These are phyloP conservation scores for Apophysomyces sp. DNA, from an alignment of 371 early-diverging fungal genomes.

Conservation along the genomic window DNA sequence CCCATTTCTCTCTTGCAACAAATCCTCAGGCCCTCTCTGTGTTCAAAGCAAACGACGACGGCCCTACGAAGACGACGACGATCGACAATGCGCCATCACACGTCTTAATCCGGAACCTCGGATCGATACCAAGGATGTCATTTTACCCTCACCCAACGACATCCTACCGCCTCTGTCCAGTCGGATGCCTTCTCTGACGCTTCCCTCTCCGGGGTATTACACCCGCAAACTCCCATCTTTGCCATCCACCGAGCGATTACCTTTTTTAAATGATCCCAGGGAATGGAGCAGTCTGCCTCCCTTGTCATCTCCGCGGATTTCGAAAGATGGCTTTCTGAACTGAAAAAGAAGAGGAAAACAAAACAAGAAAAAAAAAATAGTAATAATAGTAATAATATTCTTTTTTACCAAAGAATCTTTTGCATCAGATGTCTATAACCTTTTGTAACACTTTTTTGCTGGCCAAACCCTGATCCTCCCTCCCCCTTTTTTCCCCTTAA, in stretches of 20 bases:
- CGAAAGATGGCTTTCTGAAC: not conserved
- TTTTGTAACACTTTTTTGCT: conserved; percentile 4
- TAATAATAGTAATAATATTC: not conserved
- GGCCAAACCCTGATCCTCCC: too few species aligned
- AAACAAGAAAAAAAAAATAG: not conserved
- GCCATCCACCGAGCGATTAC: not conserved
- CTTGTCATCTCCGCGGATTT: not conserved
- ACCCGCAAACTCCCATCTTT: not conserved
- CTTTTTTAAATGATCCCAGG: not conserved
- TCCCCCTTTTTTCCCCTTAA: too few species aligned
- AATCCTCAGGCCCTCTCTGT: too few species aligned
- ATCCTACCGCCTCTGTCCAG: not conserved
- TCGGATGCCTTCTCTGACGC: not conserved
- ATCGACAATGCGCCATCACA: not conserved
- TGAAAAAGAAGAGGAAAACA: not conserved
- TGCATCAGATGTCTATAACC: not conserved
- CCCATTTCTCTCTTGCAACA: too few species aligned
- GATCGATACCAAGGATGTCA: conserved; percentile 2
- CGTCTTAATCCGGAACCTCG: not conserved
- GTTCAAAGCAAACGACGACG: not conserved
- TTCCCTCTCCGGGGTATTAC: not conserved
- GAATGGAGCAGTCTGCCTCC: not conserved
- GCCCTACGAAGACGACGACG: not conserved
- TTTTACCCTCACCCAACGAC: not conserved
- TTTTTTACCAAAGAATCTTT: too few species aligned